Conservation (phyloP, 1,139 yeast genomes). For the Protomyces pachydermus region DNA sequence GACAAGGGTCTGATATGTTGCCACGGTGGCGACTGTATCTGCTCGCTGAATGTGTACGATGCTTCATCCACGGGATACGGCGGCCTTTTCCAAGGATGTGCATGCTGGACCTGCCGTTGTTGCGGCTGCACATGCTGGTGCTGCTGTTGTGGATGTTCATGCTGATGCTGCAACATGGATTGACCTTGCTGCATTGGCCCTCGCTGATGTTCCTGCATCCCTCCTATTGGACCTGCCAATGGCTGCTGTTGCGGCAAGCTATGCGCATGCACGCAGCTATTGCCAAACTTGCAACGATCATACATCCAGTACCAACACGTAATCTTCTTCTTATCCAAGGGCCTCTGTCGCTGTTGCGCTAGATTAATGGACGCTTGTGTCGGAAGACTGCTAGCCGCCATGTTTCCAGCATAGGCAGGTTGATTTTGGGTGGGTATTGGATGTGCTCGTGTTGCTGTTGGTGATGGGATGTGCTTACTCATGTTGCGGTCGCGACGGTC, state of each 20-base stretch:
- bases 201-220: background rate
- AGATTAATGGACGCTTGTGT: background rate
- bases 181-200: background rate
- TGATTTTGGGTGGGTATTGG: background rate
- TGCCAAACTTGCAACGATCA: slow-evolving; percentile 9
- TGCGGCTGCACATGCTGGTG: background rate
- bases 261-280: slow-evolving; percentile 10
- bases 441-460: background rate
- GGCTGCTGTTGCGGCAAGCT: background rate
- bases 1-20: background rate
- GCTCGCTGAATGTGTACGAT: no score
- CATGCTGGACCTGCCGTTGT: background rate
- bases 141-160: background rate
- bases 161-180: background rate
- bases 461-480: background rate
- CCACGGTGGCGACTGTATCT: no score
- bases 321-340: background rate
- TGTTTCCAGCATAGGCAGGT: no score
- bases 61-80: no score
- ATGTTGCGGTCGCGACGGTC: background rate
- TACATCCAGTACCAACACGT: slow-evolving; percentile 19
- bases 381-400: background rate
- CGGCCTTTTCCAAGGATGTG: no score
- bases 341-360: slow-evolving; percentile 1
- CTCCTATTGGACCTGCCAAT: background rate